A percentile compares a stretch with the other conserved stretches of the same genome.
Conservation (phyloP, 371 early-diverging fungal genomes). For the Cokeromyces recurvatus region DNA sequence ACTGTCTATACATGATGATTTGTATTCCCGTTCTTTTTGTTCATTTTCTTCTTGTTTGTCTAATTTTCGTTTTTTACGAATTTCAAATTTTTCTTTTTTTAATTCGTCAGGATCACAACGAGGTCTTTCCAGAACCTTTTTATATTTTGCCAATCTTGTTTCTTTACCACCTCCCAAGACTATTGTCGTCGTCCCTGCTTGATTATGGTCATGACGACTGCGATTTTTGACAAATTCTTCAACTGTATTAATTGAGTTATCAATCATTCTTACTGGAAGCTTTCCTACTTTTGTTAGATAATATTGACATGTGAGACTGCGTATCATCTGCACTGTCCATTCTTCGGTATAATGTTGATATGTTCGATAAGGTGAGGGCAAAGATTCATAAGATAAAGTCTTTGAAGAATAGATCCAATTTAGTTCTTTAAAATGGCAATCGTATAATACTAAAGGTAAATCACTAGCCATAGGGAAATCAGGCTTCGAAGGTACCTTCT, state of each 20-base stretch:
- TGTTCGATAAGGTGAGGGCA: constrained; percentile 31
- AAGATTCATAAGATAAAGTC: constrained; percentile 9
- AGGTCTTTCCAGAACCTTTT: constrained; percentile 24
- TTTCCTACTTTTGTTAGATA: constrained; percentile 12
- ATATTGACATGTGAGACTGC: constrained; percentile 39
- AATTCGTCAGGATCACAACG: constrained; percentile 41
- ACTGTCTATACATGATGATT: too few relatives aligned
- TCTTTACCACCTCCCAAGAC: constrained; percentile 38
- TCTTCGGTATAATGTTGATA: constrained; percentile 45
- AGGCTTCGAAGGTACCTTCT: constrained; percentile 30
- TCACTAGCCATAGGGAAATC: constrained; percentile 74
- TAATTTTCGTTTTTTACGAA: constrained; percentile 33
- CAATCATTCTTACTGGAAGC: constrained; percentile 15
- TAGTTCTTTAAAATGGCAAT: constrained; percentile 74
- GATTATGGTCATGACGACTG: not conserved
- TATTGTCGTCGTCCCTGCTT: constrained; percentile 11
- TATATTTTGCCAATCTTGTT: constrained; percentile 21
- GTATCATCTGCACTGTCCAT: constrained; percentile 51
- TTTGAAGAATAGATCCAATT: constrained; percentile 44
- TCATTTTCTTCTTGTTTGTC: too few relatives aligned
- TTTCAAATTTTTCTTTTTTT: constrained; percentile 38
- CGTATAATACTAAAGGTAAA: constrained; percentile 80
- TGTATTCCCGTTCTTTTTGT: too few relatives aligned
- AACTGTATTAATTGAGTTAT: constrained; percentile 9
- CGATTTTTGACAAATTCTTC: constrained; percentile 7